Evolutionary conservation across 306 rosid species (phyloP), one percentile per base, ranked within the genome.

Genomic region (Bauhinia variegata): DNA sequence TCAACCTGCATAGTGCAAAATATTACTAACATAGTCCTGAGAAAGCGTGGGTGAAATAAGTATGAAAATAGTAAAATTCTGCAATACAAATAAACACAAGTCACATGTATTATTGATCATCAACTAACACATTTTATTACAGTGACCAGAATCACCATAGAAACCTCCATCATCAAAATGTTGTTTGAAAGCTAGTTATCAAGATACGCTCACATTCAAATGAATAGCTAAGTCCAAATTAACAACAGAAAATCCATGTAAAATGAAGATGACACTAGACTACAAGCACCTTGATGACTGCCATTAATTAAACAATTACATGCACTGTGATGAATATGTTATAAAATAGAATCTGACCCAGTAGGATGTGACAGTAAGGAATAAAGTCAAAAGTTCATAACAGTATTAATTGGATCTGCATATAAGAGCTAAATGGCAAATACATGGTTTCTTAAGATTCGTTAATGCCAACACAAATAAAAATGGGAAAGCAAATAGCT

Each of bases 1-100:
- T 89, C 96, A 78, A 82, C 76, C 96, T 89, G 89, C 61, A 70
- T 48, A 19, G 67, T 36, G 38, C 37, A 67, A 34, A 71, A 44
- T 59, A 18, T 54, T 11, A 63, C 52, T 68, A 50, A 75, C 68
- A 62, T 39, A 28, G 46, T 63, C 69, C 23, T 10, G 63, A 63
- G 4, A 42, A 41, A 31, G 48, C 53, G 16, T 19, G 75, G 16
- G 23, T 7, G 16, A 56, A 1, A 32, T 19, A 58, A 28, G 28
- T n/a, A 58, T 11, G 0, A 36, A 41, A 50, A 32, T 23, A 30
- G 14, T 32, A 68, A 57, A 51, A 6, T 8, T 28, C 17, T 39
- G 16, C 23, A 73, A 56, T 50, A 47, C 60, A 34, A 11, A 67
- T 34, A 66, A 51, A 62, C 10, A 33, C 62, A 42, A 15, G 30